phyloP scores from a whole-genome alignment of 176 grass and related monocot genomes.

The Raddia distichophylla region DNA sequence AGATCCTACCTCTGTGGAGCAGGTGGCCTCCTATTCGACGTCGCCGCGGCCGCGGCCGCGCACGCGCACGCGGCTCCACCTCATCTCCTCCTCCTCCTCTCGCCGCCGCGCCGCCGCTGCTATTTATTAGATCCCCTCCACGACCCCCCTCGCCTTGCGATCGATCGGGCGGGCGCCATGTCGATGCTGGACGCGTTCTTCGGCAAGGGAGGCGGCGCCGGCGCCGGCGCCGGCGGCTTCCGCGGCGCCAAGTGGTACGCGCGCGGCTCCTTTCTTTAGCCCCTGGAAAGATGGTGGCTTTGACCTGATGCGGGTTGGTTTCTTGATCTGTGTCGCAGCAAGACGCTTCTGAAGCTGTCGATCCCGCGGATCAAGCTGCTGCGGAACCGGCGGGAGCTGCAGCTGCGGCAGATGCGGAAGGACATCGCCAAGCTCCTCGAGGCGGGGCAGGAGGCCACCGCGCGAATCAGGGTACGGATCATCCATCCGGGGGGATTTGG shows the following conservation, averaged over 20 bases:
- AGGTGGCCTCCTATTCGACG: slow-evolving; percentile 33
- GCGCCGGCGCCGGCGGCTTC: slow-evolving; percentile 46
- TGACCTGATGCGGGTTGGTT: slow-evolving; percentile 2
- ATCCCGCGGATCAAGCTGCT: slow-evolving; percentile 97
- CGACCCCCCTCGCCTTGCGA: no score
- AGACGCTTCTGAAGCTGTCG: slow-evolving; percentile 96
- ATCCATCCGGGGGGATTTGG: background rate
- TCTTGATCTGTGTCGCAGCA: slow-evolving; percentile 42
- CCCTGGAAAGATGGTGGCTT: background rate
- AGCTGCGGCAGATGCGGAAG: slow-evolving; percentile 96
- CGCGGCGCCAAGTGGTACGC: slow-evolving; percentile 80
- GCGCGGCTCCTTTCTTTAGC: background rate
- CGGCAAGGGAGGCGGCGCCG: slow-evolving; percentile 58
- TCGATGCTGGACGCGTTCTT: slow-evolving; percentile 98
- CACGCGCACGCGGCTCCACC: slow-evolving; percentile 7
- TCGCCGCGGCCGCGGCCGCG: slow-evolving; percentile 19
- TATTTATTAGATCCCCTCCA: background rate
- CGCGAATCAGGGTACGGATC: slow-evolving; percentile 72
- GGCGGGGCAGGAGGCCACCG: slow-evolving; percentile 93
- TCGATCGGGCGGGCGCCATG: slow-evolving; percentile 45
- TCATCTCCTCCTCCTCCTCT: background rate
- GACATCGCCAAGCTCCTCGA: slow-evolving; percentile 98
- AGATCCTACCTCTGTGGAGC: slow-evolving; percentile 13
- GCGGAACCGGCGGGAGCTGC: slow-evolving; percentile 88
- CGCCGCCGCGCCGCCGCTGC: background rate